Evolutionary conservation across 2,329 filamentous ascomycete species (phyloP).

Genomic region (Aureobasidium uvarum): DNA sequence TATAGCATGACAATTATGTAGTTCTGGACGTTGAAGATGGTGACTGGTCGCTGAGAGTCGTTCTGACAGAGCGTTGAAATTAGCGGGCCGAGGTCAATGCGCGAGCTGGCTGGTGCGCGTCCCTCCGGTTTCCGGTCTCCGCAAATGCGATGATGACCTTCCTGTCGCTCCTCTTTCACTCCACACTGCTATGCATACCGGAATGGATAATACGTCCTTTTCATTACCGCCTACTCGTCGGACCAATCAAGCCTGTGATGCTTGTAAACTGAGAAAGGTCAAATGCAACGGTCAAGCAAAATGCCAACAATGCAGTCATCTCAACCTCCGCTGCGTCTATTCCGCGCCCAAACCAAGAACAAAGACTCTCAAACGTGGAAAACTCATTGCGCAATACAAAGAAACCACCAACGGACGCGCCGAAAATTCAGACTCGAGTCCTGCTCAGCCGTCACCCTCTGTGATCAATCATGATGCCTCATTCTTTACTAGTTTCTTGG

Average conservation of each 20-base stretch:
- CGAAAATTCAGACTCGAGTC: constrained; percentile 26
- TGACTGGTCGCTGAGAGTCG: background rate
- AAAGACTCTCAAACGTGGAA: constrained; percentile 42
- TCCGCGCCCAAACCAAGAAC: constrained; percentile 42
- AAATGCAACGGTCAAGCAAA: constrained; percentile 48
- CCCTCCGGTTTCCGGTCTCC: constrained; percentile 1
- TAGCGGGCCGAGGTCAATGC: constrained; percentile 20
- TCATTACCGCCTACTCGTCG: constrained; percentile 18
- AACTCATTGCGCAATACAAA: constrained; percentile 45
- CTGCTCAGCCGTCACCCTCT: constrained; percentile 25
- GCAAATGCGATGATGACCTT: background rate
- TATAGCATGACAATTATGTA: background rate
- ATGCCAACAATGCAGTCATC: constrained; percentile 47
- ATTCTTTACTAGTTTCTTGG: constrained; percentile 47
- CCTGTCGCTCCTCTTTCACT: constrained; percentile 2
- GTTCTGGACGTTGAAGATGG: background rate
- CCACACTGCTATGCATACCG: constrained; percentile 2
- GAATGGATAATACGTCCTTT: constrained; percentile 22
- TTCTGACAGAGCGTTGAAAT: background rate
- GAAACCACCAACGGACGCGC: constrained; percentile 37
- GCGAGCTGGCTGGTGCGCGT: background rate
- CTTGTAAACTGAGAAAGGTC: constrained; percentile 49
- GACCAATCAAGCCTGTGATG: constrained; percentile 47
- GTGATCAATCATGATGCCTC: constrained; percentile 29
- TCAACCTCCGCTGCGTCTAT: constrained; percentile 50